phyloP scores from a whole-genome alignment of 805 yeast genomes.

The Limtongia smithiae region DNA sequence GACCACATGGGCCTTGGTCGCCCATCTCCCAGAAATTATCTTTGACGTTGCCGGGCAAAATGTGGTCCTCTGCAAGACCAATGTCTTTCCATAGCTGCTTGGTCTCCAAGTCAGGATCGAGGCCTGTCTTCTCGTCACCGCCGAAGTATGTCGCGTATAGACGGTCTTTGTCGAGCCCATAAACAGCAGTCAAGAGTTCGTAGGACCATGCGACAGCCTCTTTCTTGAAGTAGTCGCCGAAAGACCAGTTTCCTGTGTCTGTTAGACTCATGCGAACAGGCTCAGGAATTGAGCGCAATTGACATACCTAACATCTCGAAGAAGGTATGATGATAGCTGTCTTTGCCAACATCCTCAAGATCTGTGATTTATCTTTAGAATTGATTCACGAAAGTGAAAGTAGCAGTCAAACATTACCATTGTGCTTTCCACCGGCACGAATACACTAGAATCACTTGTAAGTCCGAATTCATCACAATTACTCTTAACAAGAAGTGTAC shows the following conservation, averaged over 20 bases:
- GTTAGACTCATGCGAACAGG: too few species aligned
- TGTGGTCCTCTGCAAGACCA: slow-evolving; percentile 90
- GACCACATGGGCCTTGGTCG: slow-evolving; percentile 99
- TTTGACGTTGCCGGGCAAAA: slow-evolving; percentile 81
- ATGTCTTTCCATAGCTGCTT: slow-evolving; percentile 77
- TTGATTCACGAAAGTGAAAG: too few species aligned
- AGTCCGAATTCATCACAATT: not conserved
- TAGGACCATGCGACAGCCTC: slow-evolving; percentile 88
- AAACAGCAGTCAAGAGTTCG: slow-evolving; percentile 84
- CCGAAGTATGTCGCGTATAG: slow-evolving; percentile 95
- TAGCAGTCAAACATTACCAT: too few species aligned
- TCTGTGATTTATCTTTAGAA: slow-evolving; percentile 62
- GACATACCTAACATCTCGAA: slow-evolving; percentile 89
- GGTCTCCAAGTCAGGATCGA: slow-evolving; percentile 93
- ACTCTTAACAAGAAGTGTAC: slow-evolving; percentile 1
- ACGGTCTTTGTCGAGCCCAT: slow-evolving; percentile 72
- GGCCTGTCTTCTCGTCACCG: slow-evolving; percentile 78
- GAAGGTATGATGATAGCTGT: slow-evolving; percentile 90
- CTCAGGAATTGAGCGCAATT: too few species aligned
- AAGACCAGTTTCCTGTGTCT: slow-evolving; percentile 75
- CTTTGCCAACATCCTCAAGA: slow-evolving; percentile 97
- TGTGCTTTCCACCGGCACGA: slow-evolving; percentile 98
- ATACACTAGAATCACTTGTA: slow-evolving; percentile 52
- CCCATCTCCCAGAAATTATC: slow-evolving; percentile 99
- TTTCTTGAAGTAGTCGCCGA: slow-evolving; percentile 96